Base-by-base conservation (phyloP, 257 asterid genomes). In the Apocynum venetum region DNA sequence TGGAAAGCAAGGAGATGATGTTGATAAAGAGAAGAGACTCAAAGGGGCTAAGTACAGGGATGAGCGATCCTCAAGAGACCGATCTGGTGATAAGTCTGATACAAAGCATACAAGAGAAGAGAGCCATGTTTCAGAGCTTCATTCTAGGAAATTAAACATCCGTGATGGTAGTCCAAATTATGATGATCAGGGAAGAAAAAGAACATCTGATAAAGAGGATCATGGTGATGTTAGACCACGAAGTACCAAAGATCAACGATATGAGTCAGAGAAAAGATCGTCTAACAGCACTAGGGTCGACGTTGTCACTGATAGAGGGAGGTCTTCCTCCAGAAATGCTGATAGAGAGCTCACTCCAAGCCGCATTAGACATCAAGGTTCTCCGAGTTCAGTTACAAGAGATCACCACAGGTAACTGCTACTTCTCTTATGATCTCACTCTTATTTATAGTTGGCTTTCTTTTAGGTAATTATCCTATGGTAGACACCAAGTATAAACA, bases 101-200 rank as follows among this genome's bases (percentile, higher is more conserved):
- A 73, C 77, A 47, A 94, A 89, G 85, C 90, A 84, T 68, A 78
- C 83, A 2, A 87, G 89, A 79, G 97, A 94, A 71, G 98, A 95
- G 75, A 76, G 80, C 74, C 84, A 89, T 81, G 74, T 77, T 86
- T 84, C 84, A 64, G 97, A 89, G 78, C 83, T 78, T 84, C 88
- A 84, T 84, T 83, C 83, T 60, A 91, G 91, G 81, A 91, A 89
- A 82, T 81, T 88, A 81, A 84, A 85, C 77, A 81, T 91, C 20
- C 84, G 85, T 71, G 96, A 87, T 81, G 87, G 82, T 75, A 90
- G 90, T 85, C 97, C 94, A 8, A 79, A 87, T 72, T 88, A 82
- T 80, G 98, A 91, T 83, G 94, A 89, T 79, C 97, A 84, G 69
- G 90, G 85, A 67, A 87, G 93, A 83, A 90, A 92, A 79, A 92